Evolutionary conservation across 139 green algal genomes (phyloP).

Genomic region (Asterochloris erici): DNA sequence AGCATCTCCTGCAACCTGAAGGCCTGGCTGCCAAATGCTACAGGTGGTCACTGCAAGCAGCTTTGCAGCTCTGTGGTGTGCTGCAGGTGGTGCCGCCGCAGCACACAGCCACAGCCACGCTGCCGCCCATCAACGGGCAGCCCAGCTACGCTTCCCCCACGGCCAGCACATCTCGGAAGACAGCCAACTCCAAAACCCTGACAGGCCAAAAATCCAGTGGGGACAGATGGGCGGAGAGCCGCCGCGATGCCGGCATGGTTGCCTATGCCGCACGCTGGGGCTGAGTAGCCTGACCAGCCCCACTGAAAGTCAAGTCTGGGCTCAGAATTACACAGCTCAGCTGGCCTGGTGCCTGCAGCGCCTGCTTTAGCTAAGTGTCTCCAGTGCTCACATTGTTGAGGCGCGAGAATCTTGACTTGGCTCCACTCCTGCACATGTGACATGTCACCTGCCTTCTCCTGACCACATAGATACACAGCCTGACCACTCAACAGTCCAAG

Average conservation of each 20-base stretch:
- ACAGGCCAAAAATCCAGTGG: neutral
- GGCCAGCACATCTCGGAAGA: neutral
- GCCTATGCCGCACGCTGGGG: constrained; percentile 11
- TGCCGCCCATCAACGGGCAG: constrained; percentile 7
- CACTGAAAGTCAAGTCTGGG: no score
- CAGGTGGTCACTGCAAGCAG: no score
- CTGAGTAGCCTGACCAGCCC: neutral
- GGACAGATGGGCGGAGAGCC: constrained; percentile 18
- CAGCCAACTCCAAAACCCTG: neutral
- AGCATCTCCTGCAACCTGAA: no score
- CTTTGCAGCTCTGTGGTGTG: no score
- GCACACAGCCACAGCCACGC: neutral
- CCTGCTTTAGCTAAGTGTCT: no score
- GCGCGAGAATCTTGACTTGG: no score
- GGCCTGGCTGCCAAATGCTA: no score
- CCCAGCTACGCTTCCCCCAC: neutral
- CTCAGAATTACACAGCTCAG: neutral
- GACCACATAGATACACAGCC: no score
- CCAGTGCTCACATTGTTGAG: no score
- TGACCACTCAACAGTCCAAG: no score
- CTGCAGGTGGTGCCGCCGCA: neutral
- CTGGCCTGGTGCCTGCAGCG: neutral
- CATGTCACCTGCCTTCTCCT: no score
- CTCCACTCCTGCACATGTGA: no score
- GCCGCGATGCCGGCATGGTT: constrained; percentile 19